A percentile compares a stretch with the other conserved stretches of the same genome.
Evolutionary conservation across 305 asterid genomes (phyloP).

Genomic region (Fraxinus ornus): DNA sequence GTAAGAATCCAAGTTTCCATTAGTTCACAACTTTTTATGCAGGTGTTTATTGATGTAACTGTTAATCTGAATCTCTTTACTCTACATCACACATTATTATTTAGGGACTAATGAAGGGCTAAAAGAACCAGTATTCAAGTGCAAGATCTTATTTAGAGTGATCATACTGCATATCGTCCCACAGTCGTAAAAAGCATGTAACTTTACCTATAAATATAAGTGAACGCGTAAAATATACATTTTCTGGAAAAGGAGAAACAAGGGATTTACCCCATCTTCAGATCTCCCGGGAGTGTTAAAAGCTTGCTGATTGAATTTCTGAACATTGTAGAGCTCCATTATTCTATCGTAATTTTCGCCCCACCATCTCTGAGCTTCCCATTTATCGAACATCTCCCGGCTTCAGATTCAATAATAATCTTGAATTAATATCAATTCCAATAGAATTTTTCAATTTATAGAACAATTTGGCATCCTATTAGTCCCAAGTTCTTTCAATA

Average conservation of each 20-base stretch:
- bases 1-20: not conserved
- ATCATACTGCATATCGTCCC: too few species aligned
- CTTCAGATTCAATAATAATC: constrained; percentile 39
- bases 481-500: not conserved
- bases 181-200: too few species aligned
- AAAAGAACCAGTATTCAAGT: not conserved
- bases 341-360: constrained; percentile 87
- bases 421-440: not conserved
- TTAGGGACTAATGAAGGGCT: not conserved
- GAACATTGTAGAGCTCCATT: constrained; percentile 93
- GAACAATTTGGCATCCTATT: not conserved
- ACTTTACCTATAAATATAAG: too few species aligned
- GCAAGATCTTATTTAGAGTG: not conserved
- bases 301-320: constrained; percentile 82
- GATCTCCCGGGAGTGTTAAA: constrained; percentile 83
- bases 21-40: not conserved
- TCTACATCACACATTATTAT: too few species aligned
- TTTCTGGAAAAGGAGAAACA: not conserved
- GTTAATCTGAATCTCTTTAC: too few species aligned
- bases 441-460: not conserved
- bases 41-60: not conserved
- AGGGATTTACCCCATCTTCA: constrained; percentile 70
- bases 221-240: too few species aligned
- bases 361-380: constrained; percentile 99
- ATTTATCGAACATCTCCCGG: constrained; percentile 92